These are phyloP conservation scores for Phytophthora sojae DNA, from an alignment of 352 stramenopile species.

Conservation along the genomic window DNA sequence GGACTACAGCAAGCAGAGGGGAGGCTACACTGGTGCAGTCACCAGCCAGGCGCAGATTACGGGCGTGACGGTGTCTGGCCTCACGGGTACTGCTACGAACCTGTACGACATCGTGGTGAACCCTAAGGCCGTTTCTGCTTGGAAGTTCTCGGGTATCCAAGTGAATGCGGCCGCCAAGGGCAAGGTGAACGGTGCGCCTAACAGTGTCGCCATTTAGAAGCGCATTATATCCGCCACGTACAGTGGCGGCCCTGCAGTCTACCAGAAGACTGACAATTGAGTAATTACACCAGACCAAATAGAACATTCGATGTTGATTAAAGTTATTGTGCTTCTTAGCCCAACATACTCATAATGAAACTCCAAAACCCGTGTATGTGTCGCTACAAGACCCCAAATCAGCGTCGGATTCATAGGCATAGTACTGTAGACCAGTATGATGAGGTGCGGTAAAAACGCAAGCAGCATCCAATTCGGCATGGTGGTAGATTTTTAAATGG, in stretches of 20 bases:
- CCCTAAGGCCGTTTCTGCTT: constrained; percentile 34
- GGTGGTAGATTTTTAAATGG: no score
- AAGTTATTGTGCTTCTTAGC: no score
- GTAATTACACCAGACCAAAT: background rate
- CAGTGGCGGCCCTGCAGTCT: background rate
- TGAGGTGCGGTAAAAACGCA: no score
- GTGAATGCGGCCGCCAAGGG: constrained; percentile 21
- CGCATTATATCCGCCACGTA: background rate
- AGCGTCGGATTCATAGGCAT: no score
- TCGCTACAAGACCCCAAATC: no score
- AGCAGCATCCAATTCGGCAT: no score
- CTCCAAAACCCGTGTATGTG: no score
- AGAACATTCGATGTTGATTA: no score
- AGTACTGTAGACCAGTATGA: no score
- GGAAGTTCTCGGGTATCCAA: constrained; percentile 31
- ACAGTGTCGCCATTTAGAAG: constrained; percentile 18
- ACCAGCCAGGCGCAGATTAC: constrained; percentile 15
- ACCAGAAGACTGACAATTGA: background rate
- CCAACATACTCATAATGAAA: no score
- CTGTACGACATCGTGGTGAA: constrained; percentile 40
- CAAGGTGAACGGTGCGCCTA: constrained; percentile 26
- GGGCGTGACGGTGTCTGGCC: constrained; percentile 14
- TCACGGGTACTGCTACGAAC: constrained; percentile 27
- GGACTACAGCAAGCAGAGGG: constrained; percentile 15
- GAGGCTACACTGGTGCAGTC: constrained; percentile 12